Percentiles rank a stretch among this genome's conserved stretches.
phyloP scores from a whole-genome alignment of 148 eudicot genomes.

The Cornus controversa region DNA sequence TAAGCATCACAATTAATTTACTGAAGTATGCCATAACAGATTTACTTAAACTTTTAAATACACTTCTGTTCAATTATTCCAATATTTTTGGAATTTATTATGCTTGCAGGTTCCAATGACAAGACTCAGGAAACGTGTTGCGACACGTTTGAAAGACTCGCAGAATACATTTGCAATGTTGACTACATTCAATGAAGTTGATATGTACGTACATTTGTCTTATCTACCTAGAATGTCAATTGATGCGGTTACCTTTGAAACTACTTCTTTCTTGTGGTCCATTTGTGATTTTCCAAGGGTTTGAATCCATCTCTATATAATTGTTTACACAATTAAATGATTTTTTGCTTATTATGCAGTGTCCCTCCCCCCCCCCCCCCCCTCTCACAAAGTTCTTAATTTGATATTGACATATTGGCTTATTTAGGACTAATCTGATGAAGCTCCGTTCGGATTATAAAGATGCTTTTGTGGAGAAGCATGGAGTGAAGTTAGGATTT shows the following conservation, averaged over 20 bases:
- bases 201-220: constrained; percentile 53
- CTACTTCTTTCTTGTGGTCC: neutral
- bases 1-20: constrained; percentile 22
- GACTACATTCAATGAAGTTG: constrained; percentile 84
- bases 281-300: neutral
- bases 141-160: constrained; percentile 76
- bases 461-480: constrained; percentile 80
- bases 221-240: neutral
- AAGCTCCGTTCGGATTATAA: constrained; percentile 85
- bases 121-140: constrained; percentile 78
- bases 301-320: neutral
- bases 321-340: no score
- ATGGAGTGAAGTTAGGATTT: constrained; percentile 84
- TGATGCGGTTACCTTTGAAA: neutral
- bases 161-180: constrained; percentile 83
- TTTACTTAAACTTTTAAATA: neutral
- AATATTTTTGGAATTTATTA: neutral
- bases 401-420: neutral
- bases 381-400: neutral
- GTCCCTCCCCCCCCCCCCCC: no score
- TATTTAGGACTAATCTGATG: constrained; percentile 79
- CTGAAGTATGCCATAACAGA: neutral
- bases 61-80: neutral
- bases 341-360: neutral
- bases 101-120: constrained; percentile 79